Conservation (phyloP, 305 asterid genomes). For the Striga hermonthica region DNA sequence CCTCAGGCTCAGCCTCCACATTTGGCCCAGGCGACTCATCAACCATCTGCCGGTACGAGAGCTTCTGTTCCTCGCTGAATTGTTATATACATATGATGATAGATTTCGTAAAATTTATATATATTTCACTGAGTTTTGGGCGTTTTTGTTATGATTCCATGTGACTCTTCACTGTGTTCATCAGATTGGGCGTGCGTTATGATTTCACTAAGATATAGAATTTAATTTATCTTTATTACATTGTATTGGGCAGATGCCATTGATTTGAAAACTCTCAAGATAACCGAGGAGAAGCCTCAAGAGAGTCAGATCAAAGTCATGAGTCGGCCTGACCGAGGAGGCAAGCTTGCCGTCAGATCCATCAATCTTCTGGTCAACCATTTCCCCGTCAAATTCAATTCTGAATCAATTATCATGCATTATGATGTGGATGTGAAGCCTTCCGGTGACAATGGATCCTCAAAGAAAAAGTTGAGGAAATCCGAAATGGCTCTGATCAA, state of each 20-base stretch:
- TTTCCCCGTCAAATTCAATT: slow-evolving; percentile 46
- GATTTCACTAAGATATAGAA: no score
- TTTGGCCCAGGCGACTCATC: background rate
- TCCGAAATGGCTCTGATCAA: slow-evolving; percentile 41
- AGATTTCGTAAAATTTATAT: background rate
- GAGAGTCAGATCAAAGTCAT: slow-evolving; percentile 38
- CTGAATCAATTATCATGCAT: slow-evolving; percentile 38
- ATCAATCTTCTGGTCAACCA: slow-evolving; percentile 56
- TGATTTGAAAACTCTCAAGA: slow-evolving; percentile 24
- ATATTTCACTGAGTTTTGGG: background rate
- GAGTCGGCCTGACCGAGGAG: slow-evolving; percentile 51
- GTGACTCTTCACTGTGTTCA: background rate
- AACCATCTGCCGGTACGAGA: slow-evolving; percentile 31
- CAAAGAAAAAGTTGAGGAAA: slow-evolving; percentile 35
- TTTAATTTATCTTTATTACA: background rate
- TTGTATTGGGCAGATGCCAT: slow-evolving; percentile 29
- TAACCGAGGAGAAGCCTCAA: slow-evolving; percentile 28
- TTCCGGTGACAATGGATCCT: slow-evolving; percentile 27
- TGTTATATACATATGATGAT: background rate
- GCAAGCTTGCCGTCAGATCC: slow-evolving; percentile 37
- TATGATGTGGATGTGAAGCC: slow-evolving; percentile 51
- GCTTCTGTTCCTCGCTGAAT: background rate
- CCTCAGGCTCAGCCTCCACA: background rate
- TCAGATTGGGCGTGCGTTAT: slow-evolving; percentile 18
- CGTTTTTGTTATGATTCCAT: background rate